Evolutionary conservation across 2,329 filamentous ascomycete genomes (phyloP).

Genomic region (Fusarium tuaranense): DNA sequence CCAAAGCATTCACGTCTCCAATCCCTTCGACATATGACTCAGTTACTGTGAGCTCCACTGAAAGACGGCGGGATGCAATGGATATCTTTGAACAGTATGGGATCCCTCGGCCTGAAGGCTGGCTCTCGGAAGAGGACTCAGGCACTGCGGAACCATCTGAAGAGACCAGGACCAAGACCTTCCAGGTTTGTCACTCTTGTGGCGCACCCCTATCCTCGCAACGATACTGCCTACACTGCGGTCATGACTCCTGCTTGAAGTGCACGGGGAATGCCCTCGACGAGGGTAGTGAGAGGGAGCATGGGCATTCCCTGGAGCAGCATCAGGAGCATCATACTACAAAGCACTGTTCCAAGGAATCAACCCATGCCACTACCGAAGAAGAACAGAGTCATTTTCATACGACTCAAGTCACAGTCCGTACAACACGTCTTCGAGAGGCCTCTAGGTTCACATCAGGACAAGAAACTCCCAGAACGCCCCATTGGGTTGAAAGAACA

Average conservation of each 20-base stretch:
- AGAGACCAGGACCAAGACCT: constrained; percentile 39
- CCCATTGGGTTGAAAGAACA: constrained; percentile 8
- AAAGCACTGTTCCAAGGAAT: constrained; percentile 1
- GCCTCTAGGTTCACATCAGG: constrained; percentile 24
- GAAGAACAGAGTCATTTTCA: constrained; percentile 11
- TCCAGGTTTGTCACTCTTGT: constrained; percentile 63
- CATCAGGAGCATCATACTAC: constrained; percentile 12
- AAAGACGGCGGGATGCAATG: constrained; percentile 56
- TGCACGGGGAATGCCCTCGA: constrained; percentile 55
- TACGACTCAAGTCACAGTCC: constrained; percentile 1
- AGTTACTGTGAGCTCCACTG: constrained; percentile 49
- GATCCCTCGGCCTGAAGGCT: constrained; percentile 59
- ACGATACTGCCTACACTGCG: constrained; percentile 60
- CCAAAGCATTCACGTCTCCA: not conserved
- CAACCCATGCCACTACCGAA: not conserved
- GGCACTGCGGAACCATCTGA: constrained; percentile 20
- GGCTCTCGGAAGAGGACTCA: constrained; percentile 57
- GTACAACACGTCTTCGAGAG: constrained; percentile 8
- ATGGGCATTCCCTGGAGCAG: not conserved
- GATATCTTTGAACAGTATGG: constrained; percentile 61
- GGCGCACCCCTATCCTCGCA: constrained; percentile 53
- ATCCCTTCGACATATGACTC: constrained; percentile 29
- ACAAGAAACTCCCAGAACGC: constrained; percentile 20
- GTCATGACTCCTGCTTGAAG: constrained; percentile 62
- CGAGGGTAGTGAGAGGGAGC: constrained; percentile 12